Conservation (phyloP, 2,329 filamentous ascomycete species). For the Xylaria sp. region DNA sequence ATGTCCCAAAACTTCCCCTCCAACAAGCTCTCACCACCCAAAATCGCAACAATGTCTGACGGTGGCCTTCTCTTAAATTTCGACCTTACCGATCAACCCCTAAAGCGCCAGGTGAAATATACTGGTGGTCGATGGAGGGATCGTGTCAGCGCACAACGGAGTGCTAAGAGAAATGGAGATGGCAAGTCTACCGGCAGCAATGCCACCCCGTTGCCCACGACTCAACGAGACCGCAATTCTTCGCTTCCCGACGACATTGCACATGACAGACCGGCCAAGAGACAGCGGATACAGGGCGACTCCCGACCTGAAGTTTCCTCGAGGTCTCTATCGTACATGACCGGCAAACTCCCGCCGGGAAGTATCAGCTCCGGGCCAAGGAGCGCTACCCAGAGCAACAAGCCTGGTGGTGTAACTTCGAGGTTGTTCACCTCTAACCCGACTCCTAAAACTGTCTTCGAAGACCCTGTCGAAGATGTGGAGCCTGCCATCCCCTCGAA, state of each 20-base stretch:
- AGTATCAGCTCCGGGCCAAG: conserved; percentile 47
- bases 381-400: conserved; percentile 39
- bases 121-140: conserved; percentile 96
- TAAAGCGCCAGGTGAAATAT: conserved; percentile 72
- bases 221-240: conserved; percentile 40
- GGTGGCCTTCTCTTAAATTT: conserved; percentile 97
- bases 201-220: conserved; percentile 46
- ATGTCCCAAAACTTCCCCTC: conserved; percentile 31
- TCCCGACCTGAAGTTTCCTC: conserved; percentile 34
- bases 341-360: conserved; percentile 52
- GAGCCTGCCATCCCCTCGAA: conserved; percentile 82
- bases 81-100: conserved; percentile 74
- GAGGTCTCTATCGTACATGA: conserved; percentile 48
- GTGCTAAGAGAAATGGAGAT: conserved; percentile 50
- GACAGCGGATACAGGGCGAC: conserved; percentile 53
- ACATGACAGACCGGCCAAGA: conserved; percentile 56
- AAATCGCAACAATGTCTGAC: conserved; percentile 75
- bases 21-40: conserved; percentile 2
- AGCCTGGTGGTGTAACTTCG: conserved; percentile 71
- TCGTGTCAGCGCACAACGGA: conserved; percentile 81
- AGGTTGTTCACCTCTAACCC: conserved; percentile 95
- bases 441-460: conserved; percentile 70
- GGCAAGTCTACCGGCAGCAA: conserved; percentile 46
- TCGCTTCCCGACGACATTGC: conserved; percentile 39
- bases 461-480: conserved; percentile 58